Percentiles rank a stretch among this genome's conserved stretches.
phyloP scores from a whole-genome alignment of 2,329 filamentous ascomycete species.

The Triangularia setosa region DNA sequence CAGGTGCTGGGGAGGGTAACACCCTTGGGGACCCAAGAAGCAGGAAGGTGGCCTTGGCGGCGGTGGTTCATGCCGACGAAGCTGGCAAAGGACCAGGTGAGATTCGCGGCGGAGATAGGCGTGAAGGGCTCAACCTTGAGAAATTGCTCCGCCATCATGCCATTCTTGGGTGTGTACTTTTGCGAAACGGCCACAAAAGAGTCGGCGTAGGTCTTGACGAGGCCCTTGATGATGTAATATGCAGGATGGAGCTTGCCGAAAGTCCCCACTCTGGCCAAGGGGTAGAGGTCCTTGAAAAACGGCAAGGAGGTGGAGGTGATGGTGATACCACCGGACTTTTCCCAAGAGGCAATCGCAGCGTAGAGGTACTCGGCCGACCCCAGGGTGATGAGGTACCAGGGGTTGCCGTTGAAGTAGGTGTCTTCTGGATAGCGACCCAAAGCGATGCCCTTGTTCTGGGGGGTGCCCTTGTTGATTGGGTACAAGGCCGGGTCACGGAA shows the following conservation, averaged over 20 bases:
- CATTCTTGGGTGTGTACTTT: constrained; percentile 58
- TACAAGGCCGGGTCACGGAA: constrained; percentile 63
- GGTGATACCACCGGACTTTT: constrained; percentile 55
- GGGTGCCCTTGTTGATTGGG: constrained; percentile 61
- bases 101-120: constrained; percentile 43
- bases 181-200: constrained; percentile 59
- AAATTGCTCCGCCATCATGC: constrained; percentile 56
- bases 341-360: constrained; percentile 68
- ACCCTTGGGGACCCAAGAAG: constrained; percentile 27
- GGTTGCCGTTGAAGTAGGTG: constrained; percentile 70
- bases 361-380: constrained; percentile 78
- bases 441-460: constrained; percentile 53
- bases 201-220: constrained; percentile 54
- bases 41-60: constrained; percentile 33
- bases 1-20: constrained; percentile 30
- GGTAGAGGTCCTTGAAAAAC: constrained; percentile 66
- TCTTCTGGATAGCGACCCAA: constrained; percentile 69
- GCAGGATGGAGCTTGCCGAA: constrained; percentile 43
- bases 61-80: constrained; percentile 45
- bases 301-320: constrained; percentile 60
- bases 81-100: constrained; percentile 52
- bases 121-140: constrained; percentile 34
- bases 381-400: constrained; percentile 73
- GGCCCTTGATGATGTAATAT: constrained; percentile 47
- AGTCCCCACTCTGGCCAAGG: constrained; percentile 53